phyloP scores from a whole-genome alignment of 148 eudicot species.

The Spergularia marina region DNA sequence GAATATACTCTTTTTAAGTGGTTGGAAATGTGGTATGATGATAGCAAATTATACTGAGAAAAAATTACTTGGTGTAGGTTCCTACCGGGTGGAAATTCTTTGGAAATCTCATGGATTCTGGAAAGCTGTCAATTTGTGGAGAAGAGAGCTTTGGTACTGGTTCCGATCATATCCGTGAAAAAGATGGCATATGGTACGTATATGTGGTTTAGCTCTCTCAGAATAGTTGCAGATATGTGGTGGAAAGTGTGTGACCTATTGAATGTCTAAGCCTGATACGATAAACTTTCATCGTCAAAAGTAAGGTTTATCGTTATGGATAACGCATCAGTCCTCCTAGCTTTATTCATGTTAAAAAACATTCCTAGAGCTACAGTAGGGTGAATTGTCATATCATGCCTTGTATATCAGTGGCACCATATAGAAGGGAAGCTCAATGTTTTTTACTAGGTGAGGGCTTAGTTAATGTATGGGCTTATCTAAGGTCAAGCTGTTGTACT shows the following conservation, averaged over 20 bases:
- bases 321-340: not conserved
- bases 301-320: not conserved
- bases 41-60: constrained; percentile 14
- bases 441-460: not conserved
- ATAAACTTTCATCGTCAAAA: not conserved
- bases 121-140: constrained; percentile 85
- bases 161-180: constrained; percentile 97
- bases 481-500: not conserved
- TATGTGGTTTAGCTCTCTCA: not conserved
- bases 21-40: not conserved
- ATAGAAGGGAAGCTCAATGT: not conserved
- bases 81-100: constrained; percentile 99
- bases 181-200: constrained; percentile 97
- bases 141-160: constrained; percentile 99
- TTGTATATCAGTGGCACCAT: not conserved
- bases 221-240: not conserved
- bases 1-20: not conserved
- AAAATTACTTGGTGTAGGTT: constrained; percentile 50
- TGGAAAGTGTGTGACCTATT: not conserved
- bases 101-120: constrained; percentile 99
- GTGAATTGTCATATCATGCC: not conserved
- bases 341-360: not conserved
- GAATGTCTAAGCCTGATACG: not conserved
- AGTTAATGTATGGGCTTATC: not conserved
- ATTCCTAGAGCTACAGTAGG: not conserved